phyloP scores from a whole-genome alignment of 1,139 yeast genomes.

The Ogataea hybrid region DNA sequence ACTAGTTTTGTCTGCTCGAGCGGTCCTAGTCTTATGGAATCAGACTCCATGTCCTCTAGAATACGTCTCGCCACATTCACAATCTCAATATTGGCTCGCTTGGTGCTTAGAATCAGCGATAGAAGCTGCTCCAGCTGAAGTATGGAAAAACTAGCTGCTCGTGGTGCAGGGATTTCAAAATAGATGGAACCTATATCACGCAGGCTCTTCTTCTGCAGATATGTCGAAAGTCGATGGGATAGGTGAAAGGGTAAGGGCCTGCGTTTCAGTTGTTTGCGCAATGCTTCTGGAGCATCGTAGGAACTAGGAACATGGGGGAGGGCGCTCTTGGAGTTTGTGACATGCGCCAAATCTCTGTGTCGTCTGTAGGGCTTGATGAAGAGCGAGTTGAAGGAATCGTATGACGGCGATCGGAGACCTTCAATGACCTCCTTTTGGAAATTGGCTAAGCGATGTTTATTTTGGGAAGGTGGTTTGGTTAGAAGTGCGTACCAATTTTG shows the following conservation, averaged over 20 bases:
- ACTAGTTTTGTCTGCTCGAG: conserved; percentile 24
- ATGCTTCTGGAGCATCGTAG: background rate
- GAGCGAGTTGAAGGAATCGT: background rate
- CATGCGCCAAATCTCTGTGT: background rate
- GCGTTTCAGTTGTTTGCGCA: conserved; percentile 2
- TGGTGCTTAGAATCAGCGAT: conserved; percentile 12
- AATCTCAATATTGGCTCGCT: conserved; percentile 11
- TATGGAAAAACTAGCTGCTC: conserved; percentile 20
- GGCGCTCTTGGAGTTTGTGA: conserved; percentile 1
- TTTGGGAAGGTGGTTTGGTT: background rate
- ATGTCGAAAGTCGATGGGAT: background rate
- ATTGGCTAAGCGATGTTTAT: background rate
- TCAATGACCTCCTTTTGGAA: background rate
- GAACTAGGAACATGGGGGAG: conserved; percentile 2
- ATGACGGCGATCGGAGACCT: background rate
- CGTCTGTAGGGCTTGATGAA: background rate
- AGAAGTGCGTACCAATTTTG: background rate
- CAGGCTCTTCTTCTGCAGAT: conserved; percentile 3
- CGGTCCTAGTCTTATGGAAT: conserved; percentile 20
- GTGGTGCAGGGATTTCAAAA: conserved; percentile 14
- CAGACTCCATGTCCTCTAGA: conserved; percentile 20
- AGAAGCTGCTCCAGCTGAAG: conserved; percentile 25
- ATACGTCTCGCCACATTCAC: conserved; percentile 12
- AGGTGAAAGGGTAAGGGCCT: conserved; percentile 9
- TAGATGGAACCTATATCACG: conserved; percentile 5